Evolutionary conservation across 202 grass and related monocot genomes (phyloP).

Genomic region (Carex arenaria): DNA sequence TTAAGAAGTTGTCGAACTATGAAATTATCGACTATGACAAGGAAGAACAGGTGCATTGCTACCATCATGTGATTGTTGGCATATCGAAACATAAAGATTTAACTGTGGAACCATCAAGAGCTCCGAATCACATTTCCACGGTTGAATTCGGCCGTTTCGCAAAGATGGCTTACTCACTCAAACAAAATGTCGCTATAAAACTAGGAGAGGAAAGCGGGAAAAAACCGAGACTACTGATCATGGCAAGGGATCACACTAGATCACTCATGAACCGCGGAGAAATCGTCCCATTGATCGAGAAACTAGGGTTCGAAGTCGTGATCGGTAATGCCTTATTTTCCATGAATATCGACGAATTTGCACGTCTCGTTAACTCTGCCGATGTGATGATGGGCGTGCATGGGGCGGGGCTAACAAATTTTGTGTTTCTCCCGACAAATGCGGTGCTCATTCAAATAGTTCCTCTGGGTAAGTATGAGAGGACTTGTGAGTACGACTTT

Average conservation of each 20-base stretch:
- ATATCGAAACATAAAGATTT: constrained; percentile 67
- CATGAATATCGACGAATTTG: constrained; percentile 43
- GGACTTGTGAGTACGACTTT: constrained; percentile 53
- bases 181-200: constrained; percentile 27
- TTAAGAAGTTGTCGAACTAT: constrained; percentile 54
- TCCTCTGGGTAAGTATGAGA: constrained; percentile 55
- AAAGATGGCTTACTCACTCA: constrained; percentile 43
- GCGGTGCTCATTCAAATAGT: constrained; percentile 65
- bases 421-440: constrained; percentile 51
- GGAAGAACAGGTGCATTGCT: constrained; percentile 48
- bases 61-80: constrained; percentile 51
- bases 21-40: constrained; percentile 58
- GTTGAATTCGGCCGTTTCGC: constrained; percentile 61
- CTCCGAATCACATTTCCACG: constrained; percentile 58
- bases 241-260: constrained; percentile 52
- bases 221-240: constrained; percentile 48
- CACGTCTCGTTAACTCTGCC: constrained; percentile 48
- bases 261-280: constrained; percentile 53
- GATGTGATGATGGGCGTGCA: constrained; percentile 87
- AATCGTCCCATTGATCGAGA: constrained; percentile 49
- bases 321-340: constrained; percentile 52
- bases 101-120: constrained; percentile 57
- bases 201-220: constrained; percentile 30
- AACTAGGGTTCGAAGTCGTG: constrained; percentile 51
- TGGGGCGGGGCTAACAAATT: constrained; percentile 74